phyloP scores from a whole-genome alignment of 2,329 filamentous ascomycete genomes.

The Cordyceps cateniannulata region DNA sequence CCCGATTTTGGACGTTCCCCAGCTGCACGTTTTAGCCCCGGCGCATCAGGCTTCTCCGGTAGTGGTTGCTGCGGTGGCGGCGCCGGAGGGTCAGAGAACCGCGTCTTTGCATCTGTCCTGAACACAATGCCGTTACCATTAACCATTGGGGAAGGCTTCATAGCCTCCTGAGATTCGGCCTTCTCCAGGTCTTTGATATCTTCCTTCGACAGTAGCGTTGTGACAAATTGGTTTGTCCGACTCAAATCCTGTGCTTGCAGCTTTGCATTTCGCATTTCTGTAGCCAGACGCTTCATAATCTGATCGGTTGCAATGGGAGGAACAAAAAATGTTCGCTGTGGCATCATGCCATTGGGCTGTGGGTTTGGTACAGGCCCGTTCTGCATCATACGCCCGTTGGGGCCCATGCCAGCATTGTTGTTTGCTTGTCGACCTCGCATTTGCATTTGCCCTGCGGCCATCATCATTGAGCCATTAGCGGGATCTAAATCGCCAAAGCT shows the following conservation, averaged over 20 bases:
- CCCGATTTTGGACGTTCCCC: slow-evolving; percentile 65
- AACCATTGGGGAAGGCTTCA: slow-evolving; percentile 39
- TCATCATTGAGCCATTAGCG: slow-evolving; percentile 65
- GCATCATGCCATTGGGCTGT: slow-evolving; percentile 54
- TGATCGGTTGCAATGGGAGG: slow-evolving; percentile 90
- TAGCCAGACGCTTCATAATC: slow-evolving; percentile 64
- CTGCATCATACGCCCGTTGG: slow-evolving; percentile 55
- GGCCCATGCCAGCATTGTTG: slow-evolving; percentile 57
- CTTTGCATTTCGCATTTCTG: slow-evolving; percentile 83
- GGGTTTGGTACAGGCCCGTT: slow-evolving; percentile 38
- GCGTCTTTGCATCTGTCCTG: slow-evolving; percentile 69
- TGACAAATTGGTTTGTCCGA: slow-evolving; percentile 76
- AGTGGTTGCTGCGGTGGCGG: slow-evolving; percentile 89
- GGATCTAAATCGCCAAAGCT: slow-evolving; percentile 90
- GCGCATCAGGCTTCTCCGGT: slow-evolving; percentile 82
- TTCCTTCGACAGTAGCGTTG: slow-evolving; percentile 68
- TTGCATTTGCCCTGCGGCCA: slow-evolving; percentile 61
- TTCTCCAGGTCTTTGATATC: slow-evolving; percentile 53
- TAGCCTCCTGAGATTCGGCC: slow-evolving; percentile 38
- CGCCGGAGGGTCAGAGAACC: slow-evolving; percentile 88
- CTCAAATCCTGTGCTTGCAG: slow-evolving; percentile 81
- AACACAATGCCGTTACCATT: slow-evolving; percentile 49
- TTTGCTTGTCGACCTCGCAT: slow-evolving; percentile 64
- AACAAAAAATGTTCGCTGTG: slow-evolving; percentile 78
- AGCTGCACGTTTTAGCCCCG: slow-evolving; percentile 66